A percentile compares a stretch with the other conserved stretches of the same genome.
phyloP scores from a whole-genome alignment of 306 rosid species.

The Quillaja saponaria region DNA sequence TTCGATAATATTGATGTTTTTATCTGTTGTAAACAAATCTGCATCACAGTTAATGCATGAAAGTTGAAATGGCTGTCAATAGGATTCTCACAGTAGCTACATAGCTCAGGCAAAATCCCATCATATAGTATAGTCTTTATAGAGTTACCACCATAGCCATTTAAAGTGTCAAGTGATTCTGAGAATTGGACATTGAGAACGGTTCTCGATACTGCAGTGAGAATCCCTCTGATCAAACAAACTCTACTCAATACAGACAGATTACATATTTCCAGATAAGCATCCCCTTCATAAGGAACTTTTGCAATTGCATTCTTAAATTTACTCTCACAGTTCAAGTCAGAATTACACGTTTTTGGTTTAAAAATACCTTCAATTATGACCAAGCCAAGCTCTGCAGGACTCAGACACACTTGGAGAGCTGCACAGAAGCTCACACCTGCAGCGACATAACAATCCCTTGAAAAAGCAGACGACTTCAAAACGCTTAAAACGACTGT shows the following conservation, averaged over 20 bases:
- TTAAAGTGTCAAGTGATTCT: slow-evolving; percentile 16
- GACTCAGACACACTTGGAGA: slow-evolving; percentile 62
- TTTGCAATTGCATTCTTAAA: slow-evolving; percentile 43
- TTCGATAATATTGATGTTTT: slow-evolving; percentile 62
- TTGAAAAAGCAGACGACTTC: slow-evolving; percentile 63
- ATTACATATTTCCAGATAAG: slow-evolving; percentile 46
- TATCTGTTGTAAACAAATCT: slow-evolving; percentile 93
- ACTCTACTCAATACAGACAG: slow-evolving; percentile 74
- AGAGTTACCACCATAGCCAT: slow-evolving; percentile 31
- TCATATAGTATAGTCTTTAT: slow-evolving; percentile 75
- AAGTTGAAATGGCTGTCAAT: slow-evolving; percentile 89
- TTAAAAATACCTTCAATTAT: slow-evolving; percentile 60
- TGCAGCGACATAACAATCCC: slow-evolving; percentile 93
- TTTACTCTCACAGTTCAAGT: slow-evolving; percentile 28
- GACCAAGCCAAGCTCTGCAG: slow-evolving; percentile 71
- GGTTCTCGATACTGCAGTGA: slow-evolving; percentile 77
- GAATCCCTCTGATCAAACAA: slow-evolving; percentile 88
- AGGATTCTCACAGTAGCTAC: slow-evolving; percentile 83
- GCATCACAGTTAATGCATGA: slow-evolving; percentile 90
- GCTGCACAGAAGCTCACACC: slow-evolving; percentile 88
- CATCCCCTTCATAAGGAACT: slow-evolving; percentile 61
- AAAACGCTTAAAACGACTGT: slow-evolving; percentile 56
- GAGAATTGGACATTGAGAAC: slow-evolving; percentile 65
- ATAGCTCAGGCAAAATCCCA: slow-evolving; percentile 91
- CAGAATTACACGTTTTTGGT: slow-evolving; percentile 33